Evolutionary conservation across 1,139 yeast species (phyloP).

Genomic region (Diutina mesorugosa): DNA sequence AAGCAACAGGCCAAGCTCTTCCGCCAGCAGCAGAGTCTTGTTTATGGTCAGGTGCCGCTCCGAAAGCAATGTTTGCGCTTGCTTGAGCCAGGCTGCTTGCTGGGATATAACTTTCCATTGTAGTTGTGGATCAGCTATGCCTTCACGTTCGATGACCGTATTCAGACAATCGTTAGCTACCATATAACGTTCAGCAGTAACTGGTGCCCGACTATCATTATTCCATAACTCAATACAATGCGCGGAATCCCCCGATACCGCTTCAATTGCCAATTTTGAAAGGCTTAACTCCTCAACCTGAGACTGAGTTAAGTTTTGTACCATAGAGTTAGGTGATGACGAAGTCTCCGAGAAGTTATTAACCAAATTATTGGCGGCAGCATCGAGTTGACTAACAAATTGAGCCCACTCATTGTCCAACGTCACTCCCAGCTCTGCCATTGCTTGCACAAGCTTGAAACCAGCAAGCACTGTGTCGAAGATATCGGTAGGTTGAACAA

Average conservation of each 20-base stretch:
- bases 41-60: slow-evolving; percentile 9
- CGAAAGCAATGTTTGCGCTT: slow-evolving; percentile 23
- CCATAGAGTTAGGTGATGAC: slow-evolving; percentile 12
- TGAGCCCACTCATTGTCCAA: slow-evolving; percentile 4
- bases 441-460: slow-evolving; percentile 18
- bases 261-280: slow-evolving; percentile 13
- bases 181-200: slow-evolving; percentile 22
- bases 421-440: slow-evolving; percentile 5
- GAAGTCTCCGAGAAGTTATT: slow-evolving; percentile 13
- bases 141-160: slow-evolving; percentile 26
- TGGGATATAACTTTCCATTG: slow-evolving; percentile 28
- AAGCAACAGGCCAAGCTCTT: slow-evolving; percentile 19
- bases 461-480: slow-evolving; percentile 22
- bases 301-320: slow-evolving; percentile 13
- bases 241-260: slow-evolving; percentile 11
- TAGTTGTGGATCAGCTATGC: neutral
- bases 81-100: slow-evolving; percentile 25
- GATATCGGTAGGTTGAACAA: slow-evolving; percentile 11
- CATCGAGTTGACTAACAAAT: slow-evolving; percentile 10
- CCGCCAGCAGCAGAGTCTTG: slow-evolving; percentile 7
- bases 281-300: slow-evolving; percentile 16
- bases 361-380: slow-evolving; percentile 12
- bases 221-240: slow-evolving; percentile 15
- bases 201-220: slow-evolving; percentile 9
- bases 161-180: slow-evolving; percentile 32